phyloP scores from a whole-genome alignment of 306 rosid genomes.

The Sindora glabra region DNA sequence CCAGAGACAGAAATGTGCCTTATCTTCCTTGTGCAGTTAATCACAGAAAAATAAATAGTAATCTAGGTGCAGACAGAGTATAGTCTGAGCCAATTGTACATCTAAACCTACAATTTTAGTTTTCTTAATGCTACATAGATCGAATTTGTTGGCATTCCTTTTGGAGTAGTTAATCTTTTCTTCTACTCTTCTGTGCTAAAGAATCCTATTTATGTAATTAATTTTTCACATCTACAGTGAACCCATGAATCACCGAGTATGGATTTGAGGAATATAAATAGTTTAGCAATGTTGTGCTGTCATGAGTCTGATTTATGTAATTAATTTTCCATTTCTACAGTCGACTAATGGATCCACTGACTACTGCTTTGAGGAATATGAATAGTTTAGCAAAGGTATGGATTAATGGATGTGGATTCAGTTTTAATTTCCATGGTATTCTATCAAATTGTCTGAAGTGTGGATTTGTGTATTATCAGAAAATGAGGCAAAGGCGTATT shows the following conservation, averaged over 20 bases:
- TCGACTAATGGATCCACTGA: slow-evolving; percentile 92
- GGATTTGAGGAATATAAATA: too few species aligned
- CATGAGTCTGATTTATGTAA: slow-evolving; percentile 8
- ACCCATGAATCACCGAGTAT: too few species aligned
- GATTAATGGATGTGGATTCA: slow-evolving; percentile 7
- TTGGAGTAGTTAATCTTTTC: too few species aligned
- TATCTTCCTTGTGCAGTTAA: background rate
- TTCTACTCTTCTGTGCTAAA: too few species aligned
- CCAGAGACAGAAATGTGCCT: background rate
- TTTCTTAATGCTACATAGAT: too few species aligned
- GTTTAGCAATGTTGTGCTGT: too few species aligned
- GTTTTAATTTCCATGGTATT: slow-evolving; percentile 3
- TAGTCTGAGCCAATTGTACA: background rate
- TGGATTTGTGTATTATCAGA: slow-evolving; percentile 41
- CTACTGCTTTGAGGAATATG: slow-evolving; percentile 88
- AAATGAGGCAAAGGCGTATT: slow-evolving; percentile 84
- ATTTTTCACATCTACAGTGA: too few species aligned
- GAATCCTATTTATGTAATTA: too few species aligned
- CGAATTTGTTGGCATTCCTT: too few species aligned
- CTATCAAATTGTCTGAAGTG: slow-evolving; percentile 16
- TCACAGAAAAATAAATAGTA: background rate
- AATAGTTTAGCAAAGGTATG: slow-evolving; percentile 88
- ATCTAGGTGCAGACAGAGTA: background rate
- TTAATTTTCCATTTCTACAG: slow-evolving; percentile 38
- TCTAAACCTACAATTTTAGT: background rate